Conservation (phyloP, 2,329 filamentous ascomycete genomes). For the Pseudogymnoascus sp. region DNA sequence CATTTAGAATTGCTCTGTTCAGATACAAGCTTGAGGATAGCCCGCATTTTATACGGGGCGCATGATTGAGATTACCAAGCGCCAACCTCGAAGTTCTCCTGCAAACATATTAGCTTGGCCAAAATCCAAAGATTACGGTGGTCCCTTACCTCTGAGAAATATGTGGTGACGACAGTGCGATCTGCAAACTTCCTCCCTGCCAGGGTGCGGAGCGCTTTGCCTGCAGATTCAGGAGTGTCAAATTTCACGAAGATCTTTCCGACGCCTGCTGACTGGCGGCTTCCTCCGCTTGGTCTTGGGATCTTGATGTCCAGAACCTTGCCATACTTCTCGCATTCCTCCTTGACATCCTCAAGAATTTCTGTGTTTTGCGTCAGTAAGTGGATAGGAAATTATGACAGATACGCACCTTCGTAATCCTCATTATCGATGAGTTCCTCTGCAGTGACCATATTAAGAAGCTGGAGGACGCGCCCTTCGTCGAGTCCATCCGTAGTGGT, state of each 20-base stretch:
- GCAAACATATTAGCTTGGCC: constrained; percentile 28
- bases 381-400: not conserved
- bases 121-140: not conserved
- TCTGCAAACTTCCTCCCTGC: constrained; percentile 95
- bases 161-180: constrained; percentile 91
- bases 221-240: constrained; percentile 66
- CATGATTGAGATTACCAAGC: constrained; percentile 26
- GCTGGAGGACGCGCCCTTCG: constrained; percentile 74
- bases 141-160: constrained; percentile 75
- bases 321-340: constrained; percentile 91
- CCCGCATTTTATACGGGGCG: not conserved
- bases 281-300: constrained; percentile 75
- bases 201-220: constrained; percentile 78
- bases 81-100: constrained; percentile 79
- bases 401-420: constrained; percentile 76
- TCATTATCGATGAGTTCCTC: constrained; percentile 91
- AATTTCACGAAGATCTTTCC: constrained; percentile 99
- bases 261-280: constrained; percentile 77
- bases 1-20: not conserved
- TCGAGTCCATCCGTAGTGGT: constrained; percentile 74
- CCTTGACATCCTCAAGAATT: constrained; percentile 89
- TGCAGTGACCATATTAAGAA: constrained; percentile 97
- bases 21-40: not conserved
- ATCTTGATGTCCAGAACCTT: constrained; percentile 83
- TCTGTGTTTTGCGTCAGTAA: constrained; percentile 50